phyloP scores from a whole-genome alignment of 495 filamentous ascomycete genomes.

The Penicillium malachiteum region DNA sequence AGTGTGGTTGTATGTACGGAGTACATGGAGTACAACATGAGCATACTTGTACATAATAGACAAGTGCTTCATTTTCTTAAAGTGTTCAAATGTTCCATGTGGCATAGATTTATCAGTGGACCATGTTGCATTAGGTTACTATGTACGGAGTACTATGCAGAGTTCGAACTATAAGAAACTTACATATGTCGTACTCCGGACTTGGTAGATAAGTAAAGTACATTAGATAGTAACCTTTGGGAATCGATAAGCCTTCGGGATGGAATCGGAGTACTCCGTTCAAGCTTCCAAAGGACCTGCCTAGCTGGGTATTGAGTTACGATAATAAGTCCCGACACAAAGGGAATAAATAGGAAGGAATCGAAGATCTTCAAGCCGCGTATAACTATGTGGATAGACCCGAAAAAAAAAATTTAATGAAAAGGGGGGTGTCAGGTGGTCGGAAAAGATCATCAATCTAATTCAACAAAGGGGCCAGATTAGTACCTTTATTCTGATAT shows the following conservation, averaged over 20 bases:
- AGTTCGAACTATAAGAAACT: too few species aligned
- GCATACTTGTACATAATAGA: too few species aligned
- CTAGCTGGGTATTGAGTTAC: constrained; percentile 12
- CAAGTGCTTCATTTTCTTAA: too few species aligned
- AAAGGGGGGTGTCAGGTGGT: constrained; percentile 15
- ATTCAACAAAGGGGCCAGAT: constrained; percentile 1
- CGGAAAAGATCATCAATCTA: constrained; percentile 2
- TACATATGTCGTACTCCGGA: too few species aligned
- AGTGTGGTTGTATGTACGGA: background rate
- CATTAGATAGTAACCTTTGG: too few species aligned
- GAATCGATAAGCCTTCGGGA: too few species aligned
- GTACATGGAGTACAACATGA: background rate
- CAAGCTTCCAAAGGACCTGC: constrained; percentile 7
- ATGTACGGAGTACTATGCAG: too few species aligned
- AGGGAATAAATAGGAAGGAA: background rate
- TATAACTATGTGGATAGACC: background rate
- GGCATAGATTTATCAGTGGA: too few species aligned
- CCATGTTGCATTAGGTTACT: too few species aligned
- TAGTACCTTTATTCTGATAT: background rate
- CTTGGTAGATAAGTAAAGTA: too few species aligned
- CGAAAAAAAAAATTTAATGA: background rate
- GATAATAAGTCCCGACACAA: constrained; percentile 8
- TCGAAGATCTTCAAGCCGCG: constrained; percentile 4
- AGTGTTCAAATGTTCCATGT: background rate
- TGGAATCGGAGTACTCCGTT: too few species aligned